phyloP scores from a whole-genome alignment of 2,329 filamentous ascomycete genomes.

The Remersonia thermophila region DNA sequence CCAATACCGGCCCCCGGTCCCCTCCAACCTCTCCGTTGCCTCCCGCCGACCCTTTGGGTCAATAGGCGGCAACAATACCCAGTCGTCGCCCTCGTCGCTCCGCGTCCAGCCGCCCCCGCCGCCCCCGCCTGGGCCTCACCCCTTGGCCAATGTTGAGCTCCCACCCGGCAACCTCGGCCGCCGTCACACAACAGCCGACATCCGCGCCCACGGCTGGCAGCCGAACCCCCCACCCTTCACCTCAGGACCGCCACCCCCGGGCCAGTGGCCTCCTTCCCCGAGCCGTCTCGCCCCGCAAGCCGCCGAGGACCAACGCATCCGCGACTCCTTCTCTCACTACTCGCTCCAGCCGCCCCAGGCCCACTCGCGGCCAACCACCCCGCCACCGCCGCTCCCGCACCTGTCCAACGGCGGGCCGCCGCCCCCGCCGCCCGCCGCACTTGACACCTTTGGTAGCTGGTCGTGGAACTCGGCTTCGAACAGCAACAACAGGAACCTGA shows the following conservation, averaged over 20 bases:
- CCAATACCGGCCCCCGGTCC: constrained; percentile 65
- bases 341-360: constrained; percentile 36
- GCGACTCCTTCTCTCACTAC: constrained; percentile 45
- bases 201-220: constrained; percentile 75
- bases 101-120: constrained; percentile 54
- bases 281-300: constrained; percentile 26
- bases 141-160: constrained; percentile 14
- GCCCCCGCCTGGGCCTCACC: constrained; percentile 37
- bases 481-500: constrained; percentile 35
- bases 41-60: constrained; percentile 76
- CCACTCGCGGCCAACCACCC: constrained; percentile 39
- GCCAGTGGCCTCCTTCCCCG: constrained; percentile 44
- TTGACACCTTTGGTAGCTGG: constrained; percentile 42
- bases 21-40: constrained; percentile 67
- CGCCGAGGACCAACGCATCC: constrained; percentile 41
- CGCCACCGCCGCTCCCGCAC: constrained; percentile 36
- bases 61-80: constrained; percentile 57
- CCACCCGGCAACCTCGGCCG: constrained; percentile 6
- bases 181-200: constrained; percentile 82
- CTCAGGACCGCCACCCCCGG: constrained; percentile 38
- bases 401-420: constrained; percentile 30
- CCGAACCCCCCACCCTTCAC: constrained; percentile 51
- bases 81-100: constrained; percentile 62
- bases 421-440: constrained; percentile 11
- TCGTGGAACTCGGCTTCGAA: constrained; percentile 39